phyloP scores from a whole-genome alignment of 129 eudicot genomes.

The Apium graveolens region DNA sequence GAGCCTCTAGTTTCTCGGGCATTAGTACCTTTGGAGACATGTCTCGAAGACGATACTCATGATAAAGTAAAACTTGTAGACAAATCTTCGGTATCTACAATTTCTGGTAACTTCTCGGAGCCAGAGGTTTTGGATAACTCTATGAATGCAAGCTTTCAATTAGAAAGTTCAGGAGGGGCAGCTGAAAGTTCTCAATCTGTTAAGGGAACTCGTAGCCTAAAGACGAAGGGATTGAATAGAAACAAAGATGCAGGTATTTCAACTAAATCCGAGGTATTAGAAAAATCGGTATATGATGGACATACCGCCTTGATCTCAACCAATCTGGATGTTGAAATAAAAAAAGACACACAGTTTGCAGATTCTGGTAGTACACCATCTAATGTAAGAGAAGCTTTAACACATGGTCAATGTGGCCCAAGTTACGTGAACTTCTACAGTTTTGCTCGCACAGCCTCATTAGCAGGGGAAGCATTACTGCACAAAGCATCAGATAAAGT shows the following conservation, averaged over 20 bases:
- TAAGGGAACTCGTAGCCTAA: conserved; percentile 9
- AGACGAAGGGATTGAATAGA: conserved; percentile 12
- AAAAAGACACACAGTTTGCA: conserved; percentile 17
- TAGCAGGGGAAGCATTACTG: conserved; percentile 42
- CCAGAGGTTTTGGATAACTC: conserved; percentile 13
- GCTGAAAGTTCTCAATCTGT: conserved; percentile 40
- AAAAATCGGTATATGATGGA: not conserved
- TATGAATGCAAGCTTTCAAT: conserved; percentile 23
- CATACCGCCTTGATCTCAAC: conserved; percentile 14
- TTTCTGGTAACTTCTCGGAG: conserved; percentile 17
- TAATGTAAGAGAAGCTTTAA: conserved; percentile 12
- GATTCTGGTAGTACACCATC: conserved; percentile 13
- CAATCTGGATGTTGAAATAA: conserved; percentile 16
- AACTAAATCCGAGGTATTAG: not conserved
- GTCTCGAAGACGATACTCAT: conserved; percentile 16
- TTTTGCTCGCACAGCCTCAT: conserved; percentile 70
- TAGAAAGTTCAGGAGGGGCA: conserved; percentile 46
- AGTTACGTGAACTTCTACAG: conserved; percentile 52
- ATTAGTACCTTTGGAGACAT: conserved; percentile 20
- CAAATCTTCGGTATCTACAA: conserved; percentile 14
- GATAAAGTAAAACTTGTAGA: conserved; percentile 15
- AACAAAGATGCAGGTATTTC: conserved; percentile 8
- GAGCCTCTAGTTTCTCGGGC: conserved; percentile 6
- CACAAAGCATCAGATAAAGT: conserved; percentile 51
- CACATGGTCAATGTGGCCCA: conserved; percentile 16